Percentiles rank a stretch among this genome's conserved stretches.
Conservation (phyloP, 2,329 filamentous ascomycete genomes). For the Sclerotinia glacialis region DNA sequence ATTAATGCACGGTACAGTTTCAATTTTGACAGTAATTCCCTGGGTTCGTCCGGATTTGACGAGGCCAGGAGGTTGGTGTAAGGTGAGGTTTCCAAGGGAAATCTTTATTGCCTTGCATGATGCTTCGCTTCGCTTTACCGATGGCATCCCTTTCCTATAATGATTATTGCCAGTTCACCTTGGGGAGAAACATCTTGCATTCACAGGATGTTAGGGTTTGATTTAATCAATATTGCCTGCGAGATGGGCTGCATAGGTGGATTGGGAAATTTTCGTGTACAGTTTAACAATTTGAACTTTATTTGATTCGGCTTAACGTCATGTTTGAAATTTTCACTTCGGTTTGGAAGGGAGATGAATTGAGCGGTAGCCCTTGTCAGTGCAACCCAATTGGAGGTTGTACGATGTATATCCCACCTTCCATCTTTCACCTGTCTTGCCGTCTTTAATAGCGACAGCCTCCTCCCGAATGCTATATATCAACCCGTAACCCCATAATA, state of each 20-base stretch:
- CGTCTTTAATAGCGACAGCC: too few relatives aligned
- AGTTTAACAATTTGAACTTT: neutral
- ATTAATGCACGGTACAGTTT: neutral
- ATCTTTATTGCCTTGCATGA: constrained; percentile 5
- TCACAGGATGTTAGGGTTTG: neutral
- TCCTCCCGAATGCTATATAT: too few relatives aligned
- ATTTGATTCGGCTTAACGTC: neutral
- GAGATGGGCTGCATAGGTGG: neutral
- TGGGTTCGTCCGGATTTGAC: constrained; percentile 5
- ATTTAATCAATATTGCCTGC: neutral
- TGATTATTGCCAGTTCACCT: neutral
- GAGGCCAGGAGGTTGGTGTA: constrained; percentile 3
- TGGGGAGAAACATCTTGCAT: neutral
- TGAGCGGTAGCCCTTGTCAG: too few relatives aligned
- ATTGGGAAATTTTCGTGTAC: too few relatives aligned
- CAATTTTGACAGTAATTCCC: neutral
- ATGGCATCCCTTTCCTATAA: neutral
- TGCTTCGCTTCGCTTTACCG: neutral
- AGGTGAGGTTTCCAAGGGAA: constrained; percentile 1
- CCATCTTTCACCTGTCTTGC: neutral
- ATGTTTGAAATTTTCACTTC: neutral
- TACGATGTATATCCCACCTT: neutral
- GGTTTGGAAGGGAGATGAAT: neutral
- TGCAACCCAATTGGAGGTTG: neutral
- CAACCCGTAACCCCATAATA: too few relatives aligned